These are phyloP conservation scores for Fusarium hainanense DNA, from an alignment of 2,329 filamentous ascomycete species.

Conservation along the genomic window DNA sequence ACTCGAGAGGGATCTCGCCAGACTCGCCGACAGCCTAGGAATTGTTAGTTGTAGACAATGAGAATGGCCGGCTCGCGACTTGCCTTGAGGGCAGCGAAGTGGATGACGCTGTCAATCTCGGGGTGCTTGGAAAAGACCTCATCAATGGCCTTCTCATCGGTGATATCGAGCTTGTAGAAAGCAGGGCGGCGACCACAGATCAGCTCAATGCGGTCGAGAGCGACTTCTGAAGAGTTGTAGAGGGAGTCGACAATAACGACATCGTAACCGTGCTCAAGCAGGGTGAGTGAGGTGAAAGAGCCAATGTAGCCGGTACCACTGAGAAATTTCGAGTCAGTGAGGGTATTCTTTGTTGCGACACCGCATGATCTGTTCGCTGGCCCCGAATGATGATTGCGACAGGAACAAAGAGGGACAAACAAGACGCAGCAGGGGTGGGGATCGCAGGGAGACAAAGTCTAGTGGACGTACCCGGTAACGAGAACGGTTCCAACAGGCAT, in stretches of 20 bases:
- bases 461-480: constrained; percentile 79
- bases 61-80: constrained; percentile 33
- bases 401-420: constrained; percentile 22
- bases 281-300: constrained; percentile 92
- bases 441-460: constrained; percentile 27
- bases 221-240: constrained; percentile 95
- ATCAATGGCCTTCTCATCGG: constrained; percentile 84
- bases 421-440: background rate
- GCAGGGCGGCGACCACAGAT: constrained; percentile 87
- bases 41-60: constrained; percentile 18
- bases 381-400: constrained; percentile 26
- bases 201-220: constrained; percentile 93
- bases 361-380: background rate
- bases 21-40: constrained; percentile 94
- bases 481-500: constrained; percentile 91
- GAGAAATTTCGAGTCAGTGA: constrained; percentile 43
- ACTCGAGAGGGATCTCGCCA: constrained; percentile 91
- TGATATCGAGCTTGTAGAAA: constrained; percentile 90
- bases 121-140: constrained; percentile 89
- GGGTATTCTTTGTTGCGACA: constrained; percentile 30
- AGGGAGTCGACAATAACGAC: constrained; percentile 96
- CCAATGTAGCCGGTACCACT: constrained; percentile 99
- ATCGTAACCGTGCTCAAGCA: constrained; percentile 94
- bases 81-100: constrained; percentile 97
- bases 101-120: constrained; percentile 96